Evolutionary conservation across 1,284 basidiomycete species (phyloP).

Genomic region (Tylopilus orsonianus): DNA sequence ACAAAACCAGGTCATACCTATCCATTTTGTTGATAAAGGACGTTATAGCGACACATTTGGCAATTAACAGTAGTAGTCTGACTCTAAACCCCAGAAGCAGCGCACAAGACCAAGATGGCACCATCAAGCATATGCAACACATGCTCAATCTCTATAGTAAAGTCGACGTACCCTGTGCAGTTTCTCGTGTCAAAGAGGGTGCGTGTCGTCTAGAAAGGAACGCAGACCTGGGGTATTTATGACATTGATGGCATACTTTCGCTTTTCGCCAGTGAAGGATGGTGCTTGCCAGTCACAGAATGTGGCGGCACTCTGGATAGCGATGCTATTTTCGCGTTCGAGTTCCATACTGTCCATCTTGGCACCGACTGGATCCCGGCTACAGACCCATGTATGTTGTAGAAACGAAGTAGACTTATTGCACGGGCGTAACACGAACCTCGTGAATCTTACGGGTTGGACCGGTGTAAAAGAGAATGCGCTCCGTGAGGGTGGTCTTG

Average conservation of each 20-base stretch:
- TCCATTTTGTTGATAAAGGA: slow-evolving; percentile 99
- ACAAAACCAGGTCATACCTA: slow-evolving; percentile 46
- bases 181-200: slow-evolving; percentile 1
- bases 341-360: slow-evolving; percentile 99
- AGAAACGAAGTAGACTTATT: neutral
- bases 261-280: slow-evolving; percentile 62
- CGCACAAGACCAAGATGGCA: slow-evolving; percentile 94
- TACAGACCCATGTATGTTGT: slow-evolving; percentile 62
- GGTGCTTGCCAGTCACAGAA: slow-evolving; percentile 95
- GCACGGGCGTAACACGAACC: slow-evolving; percentile 48
- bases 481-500: slow-evolving; percentile 99
- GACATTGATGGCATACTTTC: slow-evolving; percentile 95
- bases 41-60: slow-evolving; percentile 96
- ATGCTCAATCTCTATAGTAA: slow-evolving; percentile 98
- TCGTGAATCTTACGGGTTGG: slow-evolving; percentile 97
- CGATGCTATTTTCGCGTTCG: slow-evolving; percentile 98
- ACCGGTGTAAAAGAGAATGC: slow-evolving; percentile 96
- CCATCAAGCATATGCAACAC: slow-evolving; percentile 96
- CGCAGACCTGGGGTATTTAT: slow-evolving; percentile 91
- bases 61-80: slow-evolving; percentile 99
- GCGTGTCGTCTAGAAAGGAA: neutral
- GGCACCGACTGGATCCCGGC: slow-evolving; percentile 93
- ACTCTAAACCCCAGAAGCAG: slow-evolving; percentile 93
- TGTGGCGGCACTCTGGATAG: slow-evolving; percentile 97
- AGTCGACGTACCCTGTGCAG: slow-evolving; percentile 95